A percentile compares a stretch with the other conserved stretches of the same genome.
Conservation (phyloP, 2,329 filamentous ascomycete genomes). For the Proliferodiscus dingleyae region DNA sequence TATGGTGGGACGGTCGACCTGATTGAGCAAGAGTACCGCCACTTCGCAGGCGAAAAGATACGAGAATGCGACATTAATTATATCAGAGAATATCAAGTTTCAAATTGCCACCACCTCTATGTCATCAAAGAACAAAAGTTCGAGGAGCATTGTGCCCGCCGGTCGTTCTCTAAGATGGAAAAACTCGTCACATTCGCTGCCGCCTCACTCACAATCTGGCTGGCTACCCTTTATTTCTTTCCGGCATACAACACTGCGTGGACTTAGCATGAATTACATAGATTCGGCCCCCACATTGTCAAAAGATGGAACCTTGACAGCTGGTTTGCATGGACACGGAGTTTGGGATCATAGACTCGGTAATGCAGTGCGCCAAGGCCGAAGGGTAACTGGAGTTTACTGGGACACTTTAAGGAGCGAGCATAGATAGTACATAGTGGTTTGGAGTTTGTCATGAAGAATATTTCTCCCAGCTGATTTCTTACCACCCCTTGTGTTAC, state of each 20-base stretch:
- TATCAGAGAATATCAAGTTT: conserved; percentile 45
- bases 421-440: neutral
- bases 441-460: neutral
- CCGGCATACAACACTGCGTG: neutral
- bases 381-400: conserved; percentile 15
- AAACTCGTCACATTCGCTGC: conserved; percentile 11
- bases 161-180: conserved; percentile 7
- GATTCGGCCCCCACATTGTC: too few relatives aligned
- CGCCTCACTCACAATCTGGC: conserved; percentile 15
- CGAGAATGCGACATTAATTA: conserved; percentile 58
- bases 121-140: conserved; percentile 20
- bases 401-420: neutral
- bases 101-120: conserved; percentile 34
- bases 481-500: too few relatives aligned
- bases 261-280: too few relatives aligned
- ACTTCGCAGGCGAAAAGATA: conserved; percentile 56
- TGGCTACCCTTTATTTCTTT: conserved; percentile 8
- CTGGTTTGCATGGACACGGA: neutral
- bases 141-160: neutral
- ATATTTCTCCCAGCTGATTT: too few relatives aligned
- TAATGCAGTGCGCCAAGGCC: conserved; percentile 25
- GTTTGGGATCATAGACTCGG: conserved; percentile 8
- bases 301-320: too few relatives aligned
- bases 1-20: conserved; percentile 59
- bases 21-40: conserved; percentile 68